phyloP scores from a whole-genome alignment of 2,329 filamentous ascomycete genomes.

The Annulohypoxylon truncatum region DNA sequence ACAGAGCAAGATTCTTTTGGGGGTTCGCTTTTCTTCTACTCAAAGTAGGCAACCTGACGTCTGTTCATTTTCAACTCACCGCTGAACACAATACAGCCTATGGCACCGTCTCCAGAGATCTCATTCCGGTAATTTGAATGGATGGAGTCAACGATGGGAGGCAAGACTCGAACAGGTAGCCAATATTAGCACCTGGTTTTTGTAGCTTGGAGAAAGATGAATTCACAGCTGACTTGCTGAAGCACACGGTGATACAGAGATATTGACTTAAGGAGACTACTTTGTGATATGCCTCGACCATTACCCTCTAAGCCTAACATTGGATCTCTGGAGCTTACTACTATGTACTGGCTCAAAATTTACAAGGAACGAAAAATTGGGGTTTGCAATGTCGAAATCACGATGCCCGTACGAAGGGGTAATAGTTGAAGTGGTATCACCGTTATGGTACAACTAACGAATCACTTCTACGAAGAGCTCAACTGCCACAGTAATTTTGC shows the following conservation, averaged over 20 bases:
- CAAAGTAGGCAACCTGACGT: conserved; percentile 34
- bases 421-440: background rate
- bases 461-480: background rate
- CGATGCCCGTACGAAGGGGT: background rate
- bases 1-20: conserved; percentile 11
- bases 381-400: background rate
- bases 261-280: background rate
- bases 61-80: conserved; percentile 21
- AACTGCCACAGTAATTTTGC: background rate
- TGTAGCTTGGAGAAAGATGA: conserved; percentile 15
- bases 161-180: background rate
- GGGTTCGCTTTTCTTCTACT: conserved; percentile 13
- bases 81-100: conserved; percentile 37
- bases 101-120: conserved; percentile 16
- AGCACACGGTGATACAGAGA: background rate
- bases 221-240: background rate
- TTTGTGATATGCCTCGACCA: background rate
- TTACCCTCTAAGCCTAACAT: background rate
- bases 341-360: background rate
- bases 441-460: background rate
- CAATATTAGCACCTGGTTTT: background rate
- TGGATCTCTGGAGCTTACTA: background rate
- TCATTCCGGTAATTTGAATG: conserved; percentile 9
- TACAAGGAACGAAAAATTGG: background rate
- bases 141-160: background rate